Evolutionary conservation across 2,329 filamentous ascomycete genomes (phyloP).

Genomic region (Elsinoe necatrix): DNA sequence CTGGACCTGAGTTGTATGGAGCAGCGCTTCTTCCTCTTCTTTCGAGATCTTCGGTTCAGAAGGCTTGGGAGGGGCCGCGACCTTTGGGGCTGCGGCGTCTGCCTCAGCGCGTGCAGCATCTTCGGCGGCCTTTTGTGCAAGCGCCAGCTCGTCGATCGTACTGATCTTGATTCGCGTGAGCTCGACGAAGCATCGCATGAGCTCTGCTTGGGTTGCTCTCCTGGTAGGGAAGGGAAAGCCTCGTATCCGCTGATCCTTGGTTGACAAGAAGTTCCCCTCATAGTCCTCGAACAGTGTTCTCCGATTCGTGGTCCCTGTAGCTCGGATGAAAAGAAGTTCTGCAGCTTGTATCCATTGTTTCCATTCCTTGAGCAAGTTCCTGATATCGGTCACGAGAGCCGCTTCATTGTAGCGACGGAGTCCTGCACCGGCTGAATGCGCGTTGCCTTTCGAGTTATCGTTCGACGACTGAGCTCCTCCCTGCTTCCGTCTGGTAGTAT

Average conservation of each 20-base stretch:
- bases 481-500: conserved; percentile 92
- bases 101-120: conserved; percentile 37
- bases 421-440: conserved; percentile 85
- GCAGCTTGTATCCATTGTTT: conserved; percentile 74
- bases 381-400: conserved; percentile 80
- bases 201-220: conserved; percentile 82
- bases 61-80: conserved; percentile 31
- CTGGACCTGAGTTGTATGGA: conserved; percentile 85
- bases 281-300: conserved; percentile 85
- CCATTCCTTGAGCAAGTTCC: conserved; percentile 74
- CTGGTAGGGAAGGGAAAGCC: conserved; percentile 91
- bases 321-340: conserved; percentile 79
- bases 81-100: conserved; percentile 23
- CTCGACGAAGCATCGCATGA: conserved; percentile 91
- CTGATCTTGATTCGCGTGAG: conserved; percentile 81
- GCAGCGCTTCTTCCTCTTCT: conserved; percentile 69
- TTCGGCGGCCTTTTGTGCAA: conserved; percentile 42
- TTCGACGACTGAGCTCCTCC: conserved; percentile 91
- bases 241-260: conserved; percentile 70
- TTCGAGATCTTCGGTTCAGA: conserved; percentile 61
- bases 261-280: conserved; percentile 72
- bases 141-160: conserved; percentile 60
- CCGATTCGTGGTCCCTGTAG: conserved; percentile 77
- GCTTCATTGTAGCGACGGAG: conserved; percentile 91
- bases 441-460: conserved; percentile 85